Evolutionary conservation across 495 filamentous ascomycete species (phyloP).

Genomic region (Durotheca rogersii): DNA sequence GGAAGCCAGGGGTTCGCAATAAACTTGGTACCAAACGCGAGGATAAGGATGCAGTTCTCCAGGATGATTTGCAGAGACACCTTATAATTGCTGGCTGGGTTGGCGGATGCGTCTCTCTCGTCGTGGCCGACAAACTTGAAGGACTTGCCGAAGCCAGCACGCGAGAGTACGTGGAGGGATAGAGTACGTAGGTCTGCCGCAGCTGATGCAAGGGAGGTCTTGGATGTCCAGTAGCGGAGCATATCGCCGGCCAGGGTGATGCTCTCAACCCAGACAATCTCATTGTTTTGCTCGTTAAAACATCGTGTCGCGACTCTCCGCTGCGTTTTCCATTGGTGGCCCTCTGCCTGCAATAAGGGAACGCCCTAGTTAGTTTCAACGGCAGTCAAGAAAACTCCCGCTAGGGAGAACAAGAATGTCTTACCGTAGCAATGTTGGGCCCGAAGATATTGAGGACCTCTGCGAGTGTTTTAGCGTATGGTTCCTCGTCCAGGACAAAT

Average conservation of each 20-base stretch:
- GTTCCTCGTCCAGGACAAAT: not conserved
- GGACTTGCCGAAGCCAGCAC: conserved; percentile 1
- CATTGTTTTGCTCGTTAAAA: not conserved
- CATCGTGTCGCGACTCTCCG: not conserved
- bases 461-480: too few relatives aligned
- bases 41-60: not conserved
- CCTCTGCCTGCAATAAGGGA: not conserved
- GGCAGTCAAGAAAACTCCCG: not conserved
- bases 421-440: too few relatives aligned
- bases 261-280: not conserved
- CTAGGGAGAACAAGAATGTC: too few relatives aligned
- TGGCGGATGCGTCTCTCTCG: not conserved
- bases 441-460: too few relatives aligned
- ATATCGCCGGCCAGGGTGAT: not conserved
- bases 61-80: not conserved
- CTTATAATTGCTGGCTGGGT: not conserved
- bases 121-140: conserved; percentile 2
- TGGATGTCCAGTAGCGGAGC: not conserved
- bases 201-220: not conserved
- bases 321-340: not conserved
- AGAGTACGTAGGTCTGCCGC: not conserved
- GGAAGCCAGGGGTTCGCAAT: not conserved
- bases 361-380: not conserved
- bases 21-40: not conserved
- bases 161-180: not conserved